phyloP scores from a whole-genome alignment of 2,329 filamentous ascomycete genomes.

The Stagonosporopsis cucurbitacearum region DNA sequence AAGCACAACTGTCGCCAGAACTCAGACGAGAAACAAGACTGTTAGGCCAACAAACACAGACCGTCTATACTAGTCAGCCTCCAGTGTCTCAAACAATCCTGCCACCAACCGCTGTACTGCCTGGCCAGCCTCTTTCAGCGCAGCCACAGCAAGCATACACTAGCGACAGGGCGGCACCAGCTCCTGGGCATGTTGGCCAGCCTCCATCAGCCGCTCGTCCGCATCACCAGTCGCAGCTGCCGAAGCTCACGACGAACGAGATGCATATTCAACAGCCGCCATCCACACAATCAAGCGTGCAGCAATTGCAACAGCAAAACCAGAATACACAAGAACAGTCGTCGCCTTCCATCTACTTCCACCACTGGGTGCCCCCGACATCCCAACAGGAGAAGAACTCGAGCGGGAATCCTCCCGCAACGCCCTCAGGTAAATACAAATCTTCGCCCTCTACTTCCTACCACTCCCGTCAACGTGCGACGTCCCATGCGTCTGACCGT shows the following conservation, averaged over 20 bases:
- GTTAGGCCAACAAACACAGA: slow-evolving; percentile 48
- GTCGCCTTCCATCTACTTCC: slow-evolving; percentile 83
- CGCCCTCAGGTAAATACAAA: slow-evolving; percentile 70
- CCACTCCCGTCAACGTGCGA: slow-evolving; percentile 57
- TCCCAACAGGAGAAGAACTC: slow-evolving; percentile 63
- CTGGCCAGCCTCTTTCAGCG: slow-evolving; percentile 47
- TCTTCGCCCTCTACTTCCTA: slow-evolving; percentile 46
- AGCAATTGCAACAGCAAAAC: slow-evolving; percentile 49
- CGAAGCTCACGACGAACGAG: slow-evolving; percentile 60
- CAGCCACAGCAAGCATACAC: slow-evolving; percentile 46
- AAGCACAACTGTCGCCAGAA: slow-evolving; percentile 51
- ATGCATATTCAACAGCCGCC: slow-evolving; percentile 58
- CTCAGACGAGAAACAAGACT: slow-evolving; percentile 52
- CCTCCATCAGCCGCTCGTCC: slow-evolving; percentile 54
- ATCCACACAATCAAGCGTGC: slow-evolving; percentile 47
- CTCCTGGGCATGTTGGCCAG: slow-evolving; percentile 36
- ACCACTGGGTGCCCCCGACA: slow-evolving; percentile 87
- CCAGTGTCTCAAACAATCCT: slow-evolving; percentile 42
- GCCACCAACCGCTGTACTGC: slow-evolving; percentile 44
- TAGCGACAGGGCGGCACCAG: slow-evolving; percentile 40
- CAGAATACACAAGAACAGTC: slow-evolving; percentile 65
- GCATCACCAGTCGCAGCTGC: slow-evolving; percentile 55
- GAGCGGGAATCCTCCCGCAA: slow-evolving; percentile 70
- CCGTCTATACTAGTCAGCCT: slow-evolving; percentile 39
- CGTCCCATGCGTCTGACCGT: slow-evolving; percentile 58